phyloP scores from a whole-genome alignment of 495 filamentous ascomycete genomes.

The Aspergillus biplanus region DNA sequence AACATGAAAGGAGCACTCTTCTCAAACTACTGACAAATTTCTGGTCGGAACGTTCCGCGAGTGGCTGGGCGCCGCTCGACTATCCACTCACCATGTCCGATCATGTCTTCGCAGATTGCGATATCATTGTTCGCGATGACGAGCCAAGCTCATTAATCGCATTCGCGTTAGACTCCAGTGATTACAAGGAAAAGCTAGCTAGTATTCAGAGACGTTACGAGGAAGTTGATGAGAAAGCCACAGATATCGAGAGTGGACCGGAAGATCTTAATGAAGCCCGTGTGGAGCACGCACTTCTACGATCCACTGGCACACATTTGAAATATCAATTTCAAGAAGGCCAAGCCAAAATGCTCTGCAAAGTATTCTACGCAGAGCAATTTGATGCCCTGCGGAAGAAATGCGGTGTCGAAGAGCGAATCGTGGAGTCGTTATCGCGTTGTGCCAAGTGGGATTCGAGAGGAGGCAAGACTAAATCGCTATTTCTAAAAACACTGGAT shows the following conservation, averaged over 20 bases:
- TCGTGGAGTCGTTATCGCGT: conserved; percentile 91
- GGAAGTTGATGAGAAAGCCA: conserved; percentile 35
- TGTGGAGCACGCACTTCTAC: conserved; percentile 75
- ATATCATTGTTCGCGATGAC: conserved; percentile 95
- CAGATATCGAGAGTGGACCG: conserved; percentile 26
- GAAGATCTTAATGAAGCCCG: conserved; percentile 55
- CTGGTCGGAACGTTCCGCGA: conserved; percentile 97
- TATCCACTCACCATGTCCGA: conserved; percentile 88
- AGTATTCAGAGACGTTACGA: conserved; percentile 66
- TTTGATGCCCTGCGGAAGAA: conserved; percentile 94
- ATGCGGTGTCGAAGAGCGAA: conserved; percentile 89
- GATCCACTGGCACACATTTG: conserved; percentile 84
- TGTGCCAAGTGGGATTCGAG: conserved; percentile 99
- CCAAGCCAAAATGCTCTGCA: conserved; percentile 91
- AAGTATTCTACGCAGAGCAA: conserved; percentile 96
- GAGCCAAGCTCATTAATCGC: conserved; percentile 96
- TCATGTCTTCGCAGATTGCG: conserved; percentile 96
- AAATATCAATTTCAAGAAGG: conserved; percentile 94
- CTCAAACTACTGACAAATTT: conserved; percentile 96
- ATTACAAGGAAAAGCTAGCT: conserved; percentile 80
- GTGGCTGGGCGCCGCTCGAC: conserved; percentile 91
- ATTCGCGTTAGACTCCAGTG: conserved; percentile 81
- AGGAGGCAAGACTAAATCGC: conserved; percentile 94
- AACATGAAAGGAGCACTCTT: conserved; percentile 86
- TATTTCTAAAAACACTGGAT: conserved; percentile 97